Evolutionary conservation across 495 filamentous ascomycete species (phyloP).

Genomic region (Astrothelium subdiscretum): DNA sequence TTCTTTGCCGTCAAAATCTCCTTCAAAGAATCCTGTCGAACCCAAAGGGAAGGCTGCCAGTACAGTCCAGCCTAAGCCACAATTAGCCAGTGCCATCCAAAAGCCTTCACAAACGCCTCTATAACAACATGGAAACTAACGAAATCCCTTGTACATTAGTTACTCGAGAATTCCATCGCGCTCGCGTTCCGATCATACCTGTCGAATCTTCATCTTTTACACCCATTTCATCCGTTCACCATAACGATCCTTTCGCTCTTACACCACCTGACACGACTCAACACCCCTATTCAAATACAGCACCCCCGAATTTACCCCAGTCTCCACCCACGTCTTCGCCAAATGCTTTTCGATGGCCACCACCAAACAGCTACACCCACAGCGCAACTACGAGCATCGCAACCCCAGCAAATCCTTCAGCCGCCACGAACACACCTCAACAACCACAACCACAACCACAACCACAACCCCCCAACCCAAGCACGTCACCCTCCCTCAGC

Average conservation of each 20-base stretch:
- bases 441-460: not conserved
- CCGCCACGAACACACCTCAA: too few relatives aligned
- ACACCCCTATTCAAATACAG: not conserved
- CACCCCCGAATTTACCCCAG: not conserved
- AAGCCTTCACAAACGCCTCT: not conserved
- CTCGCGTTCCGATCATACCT: not conserved
- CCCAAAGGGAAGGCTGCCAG: not conserved
- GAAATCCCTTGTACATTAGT: not conserved
- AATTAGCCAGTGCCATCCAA: not conserved
- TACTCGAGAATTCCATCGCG: not conserved
- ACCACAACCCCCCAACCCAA: not conserved
- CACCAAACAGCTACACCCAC: not conserved
- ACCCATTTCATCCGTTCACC: not conserved
- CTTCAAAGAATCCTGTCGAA: not conserved
- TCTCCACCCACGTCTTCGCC: not conserved
- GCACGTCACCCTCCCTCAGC: conserved; percentile 1
- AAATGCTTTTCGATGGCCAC: not conserved
- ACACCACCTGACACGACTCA: not conserved
- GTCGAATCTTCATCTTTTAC: not conserved
- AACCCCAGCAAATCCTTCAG: too few relatives aligned
- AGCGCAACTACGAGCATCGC: not conserved
- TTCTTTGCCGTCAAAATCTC: not conserved
- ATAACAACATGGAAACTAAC: not conserved
- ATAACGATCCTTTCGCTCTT: not conserved
- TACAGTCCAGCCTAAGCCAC: not conserved